phyloP scores from a whole-genome alignment of 176 grass and related monocot genomes.

The Otatea glauca region DNA sequence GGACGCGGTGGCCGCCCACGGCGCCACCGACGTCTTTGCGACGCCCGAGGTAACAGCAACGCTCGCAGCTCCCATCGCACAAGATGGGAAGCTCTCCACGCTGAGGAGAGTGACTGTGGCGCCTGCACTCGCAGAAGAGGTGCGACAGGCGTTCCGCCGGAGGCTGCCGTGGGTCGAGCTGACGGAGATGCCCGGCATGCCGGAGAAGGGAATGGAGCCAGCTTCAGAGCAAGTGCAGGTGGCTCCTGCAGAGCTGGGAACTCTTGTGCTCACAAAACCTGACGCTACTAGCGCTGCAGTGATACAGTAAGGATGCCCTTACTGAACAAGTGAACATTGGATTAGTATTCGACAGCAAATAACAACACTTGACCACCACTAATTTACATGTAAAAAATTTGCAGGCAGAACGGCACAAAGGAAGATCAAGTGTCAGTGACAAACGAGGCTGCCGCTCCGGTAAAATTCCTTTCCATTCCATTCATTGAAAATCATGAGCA shows the following conservation, averaged over 20 bases:
- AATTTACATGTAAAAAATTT: background rate
- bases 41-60: constrained; percentile 16
- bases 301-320: constrained; percentile 29
- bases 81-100: background rate
- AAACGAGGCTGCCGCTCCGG: background rate
- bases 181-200: background rate
- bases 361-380: background rate
- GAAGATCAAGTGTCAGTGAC: constrained; percentile 35
- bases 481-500: background rate
- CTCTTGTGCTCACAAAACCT: constrained; percentile 24
- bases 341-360: background rate
- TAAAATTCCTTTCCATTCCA: constrained; percentile 21
- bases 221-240: background rate
- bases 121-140: background rate
- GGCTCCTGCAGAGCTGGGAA: constrained; percentile 30
- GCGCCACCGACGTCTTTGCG: constrained; percentile 46
- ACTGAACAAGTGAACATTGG: background rate
- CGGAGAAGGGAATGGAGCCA: background rate
- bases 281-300: constrained; percentile 33
- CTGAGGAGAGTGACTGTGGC: constrained; percentile 38
- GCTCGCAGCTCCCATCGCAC: constrained; percentile 2
- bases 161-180: constrained; percentile 49
- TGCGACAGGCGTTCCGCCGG: constrained; percentile 8
- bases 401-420: constrained; percentile 32
- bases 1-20: constrained; percentile 26